A percentile compares a stretch with the other conserved stretches of the same genome.
Evolutionary conservation across 129 eudicot species (phyloP).

Genomic region (Tagetes erecta): DNA sequence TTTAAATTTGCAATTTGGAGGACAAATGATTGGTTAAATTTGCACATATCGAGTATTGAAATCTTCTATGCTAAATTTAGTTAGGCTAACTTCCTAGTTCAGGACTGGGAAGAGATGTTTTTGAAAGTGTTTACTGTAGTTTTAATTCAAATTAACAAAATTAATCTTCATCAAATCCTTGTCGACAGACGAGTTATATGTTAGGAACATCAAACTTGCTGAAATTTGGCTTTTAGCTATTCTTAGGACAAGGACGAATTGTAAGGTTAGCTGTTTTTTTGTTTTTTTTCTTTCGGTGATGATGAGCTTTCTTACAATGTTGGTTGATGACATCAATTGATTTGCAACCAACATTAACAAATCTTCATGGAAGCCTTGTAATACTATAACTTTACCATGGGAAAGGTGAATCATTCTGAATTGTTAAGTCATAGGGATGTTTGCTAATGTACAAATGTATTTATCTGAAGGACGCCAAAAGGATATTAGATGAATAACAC

Average conservation of each 20-base stretch:
- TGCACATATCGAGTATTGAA: background rate
- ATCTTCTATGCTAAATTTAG: conserved; percentile 7
- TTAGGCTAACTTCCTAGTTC: background rate
- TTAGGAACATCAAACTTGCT: background rate
- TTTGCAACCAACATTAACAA: background rate
- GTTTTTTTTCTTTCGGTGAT: background rate
- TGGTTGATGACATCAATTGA: conserved; percentile 4
- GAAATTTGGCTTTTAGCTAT: conserved; percentile 2
- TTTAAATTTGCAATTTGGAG: background rate
- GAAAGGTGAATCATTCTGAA: background rate
- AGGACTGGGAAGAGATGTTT: background rate
- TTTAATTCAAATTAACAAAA: too few species aligned
- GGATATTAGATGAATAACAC: background rate
- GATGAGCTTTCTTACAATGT: conserved; percentile 15
- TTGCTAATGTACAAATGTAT: conserved; percentile 6
- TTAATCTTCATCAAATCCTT: background rate
- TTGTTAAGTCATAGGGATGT: conserved; percentile 1
- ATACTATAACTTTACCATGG: background rate
- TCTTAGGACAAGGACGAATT: background rate
- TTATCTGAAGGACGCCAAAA: background rate
- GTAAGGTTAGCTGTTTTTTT: conserved; percentile 1
- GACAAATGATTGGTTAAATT: conserved; percentile 8
- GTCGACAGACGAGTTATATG: background rate
- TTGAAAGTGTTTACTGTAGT: too few species aligned
- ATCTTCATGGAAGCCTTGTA: conserved; percentile 1